Base-by-base conservation (phyloP, 768 basidiomycete genomes). In the Mycena pura region DNA sequence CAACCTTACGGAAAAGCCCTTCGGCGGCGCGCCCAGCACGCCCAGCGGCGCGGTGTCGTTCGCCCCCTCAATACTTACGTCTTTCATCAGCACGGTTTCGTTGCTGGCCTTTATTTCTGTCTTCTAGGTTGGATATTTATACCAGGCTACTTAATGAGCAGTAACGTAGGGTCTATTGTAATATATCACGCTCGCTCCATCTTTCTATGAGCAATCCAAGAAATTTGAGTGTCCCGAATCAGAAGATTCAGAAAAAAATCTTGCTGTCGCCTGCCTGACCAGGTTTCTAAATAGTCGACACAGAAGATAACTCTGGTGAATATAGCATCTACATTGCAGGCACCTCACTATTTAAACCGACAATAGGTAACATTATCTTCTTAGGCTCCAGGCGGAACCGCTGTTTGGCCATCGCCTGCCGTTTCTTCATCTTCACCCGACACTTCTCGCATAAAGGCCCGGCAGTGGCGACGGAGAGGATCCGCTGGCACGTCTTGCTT, bases 371-470 rank as follows among this genome's bases (percentile, higher is more conserved):
- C n/a, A n/a, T n/a, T n/a, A 62, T 43, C 50, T 74, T 76, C 49
- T 67, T 68, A 34, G 81, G 80, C 61, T 80, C 80, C 3, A 86
- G 75, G 62, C 76, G 81, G 57, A 77, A 79, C 32, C 78, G 73
- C 47, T 78, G 73, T 69, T 80, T 83, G 47, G 76, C 73, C 70
- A 75, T 77, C 34, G 71, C 76, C 64, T 79, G 77, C 19, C 74
- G 77, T 64, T 77, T 82, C 77, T 80, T 85, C 54, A 84, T 71
- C 36, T 77, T 75, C 27, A 69, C 40, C 60, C 74, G 76, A 64
- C 84, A 85, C 41, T 76, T 78, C 14, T 77, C 77, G 60, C 84
- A 86, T 32, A 83, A 58, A 6, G 72, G 69, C 21, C 77, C 76
- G 0, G 47, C 14, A 8, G 64, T 32, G 24, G 66, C 66, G 6